Percentiles rank a stretch among this genome's conserved stretches.
phyloP scores from a whole-genome alignment of 495 filamentous ascomycete species.

The Tuber magnatum region DNA sequence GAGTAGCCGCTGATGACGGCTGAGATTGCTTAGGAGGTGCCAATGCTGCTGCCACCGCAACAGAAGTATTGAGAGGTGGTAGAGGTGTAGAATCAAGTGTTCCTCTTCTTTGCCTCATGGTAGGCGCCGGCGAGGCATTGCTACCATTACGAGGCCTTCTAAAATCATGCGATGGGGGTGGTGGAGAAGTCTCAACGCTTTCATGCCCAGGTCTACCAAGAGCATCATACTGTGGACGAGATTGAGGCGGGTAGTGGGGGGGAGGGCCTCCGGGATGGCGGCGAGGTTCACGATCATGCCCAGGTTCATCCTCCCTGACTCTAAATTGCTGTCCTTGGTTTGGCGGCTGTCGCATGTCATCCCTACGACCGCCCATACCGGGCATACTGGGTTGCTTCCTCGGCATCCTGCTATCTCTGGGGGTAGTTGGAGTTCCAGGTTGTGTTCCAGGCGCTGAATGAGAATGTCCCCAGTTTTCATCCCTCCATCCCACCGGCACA shows the following conservation, averaged over 20 bases:
- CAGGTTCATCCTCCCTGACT: slow-evolving; percentile 15
- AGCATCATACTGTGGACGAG: neutral
- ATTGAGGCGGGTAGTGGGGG: neutral
- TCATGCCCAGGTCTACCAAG: neutral
- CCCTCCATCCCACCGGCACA: slow-evolving; percentile 40
- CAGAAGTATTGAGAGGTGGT: slow-evolving; percentile 28
- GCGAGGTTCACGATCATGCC: neutral
- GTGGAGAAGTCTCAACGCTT: neutral
- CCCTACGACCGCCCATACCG: slow-evolving; percentile 28
- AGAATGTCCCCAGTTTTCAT: slow-evolving; percentile 15
- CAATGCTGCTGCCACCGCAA: slow-evolving; percentile 12
- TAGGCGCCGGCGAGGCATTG: slow-evolving; percentile 24
- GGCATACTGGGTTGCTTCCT: slow-evolving; percentile 32
- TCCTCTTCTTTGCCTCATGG: slow-evolving; percentile 31
- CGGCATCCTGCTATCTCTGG: slow-evolving; percentile 18
- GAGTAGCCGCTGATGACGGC: slow-evolving; percentile 16
- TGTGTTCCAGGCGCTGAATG: slow-evolving; percentile 32
- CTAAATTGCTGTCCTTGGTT: slow-evolving; percentile 19
- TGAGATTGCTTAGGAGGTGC: slow-evolving; percentile 18
- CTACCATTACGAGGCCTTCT: slow-evolving; percentile 29
- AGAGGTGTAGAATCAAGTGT: slow-evolving; percentile 30
- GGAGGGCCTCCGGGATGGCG: slow-evolving; percentile 1
- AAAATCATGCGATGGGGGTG: slow-evolving; percentile 17
- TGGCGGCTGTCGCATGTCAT: slow-evolving; percentile 22
- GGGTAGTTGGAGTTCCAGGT: slow-evolving; percentile 30